phyloP scores from a whole-genome alignment of 306 rosid genomes.

The Dryas drummondii region DNA sequence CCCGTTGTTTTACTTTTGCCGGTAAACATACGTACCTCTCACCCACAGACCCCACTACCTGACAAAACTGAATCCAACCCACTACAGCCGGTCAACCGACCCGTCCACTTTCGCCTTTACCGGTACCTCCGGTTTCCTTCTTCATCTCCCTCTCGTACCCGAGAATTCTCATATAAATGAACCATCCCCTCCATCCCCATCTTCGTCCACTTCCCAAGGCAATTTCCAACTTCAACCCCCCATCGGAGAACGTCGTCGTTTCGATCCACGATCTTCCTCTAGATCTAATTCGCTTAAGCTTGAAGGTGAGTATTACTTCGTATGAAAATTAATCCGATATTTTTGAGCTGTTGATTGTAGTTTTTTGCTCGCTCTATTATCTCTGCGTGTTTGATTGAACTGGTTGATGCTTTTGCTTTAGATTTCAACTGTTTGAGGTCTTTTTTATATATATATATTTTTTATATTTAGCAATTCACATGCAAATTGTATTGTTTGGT shows the following conservation, averaged over 20 bases:
- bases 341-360: constrained; percentile 14
- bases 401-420: not conserved
- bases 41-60: not conserved
- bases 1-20: not conserved
- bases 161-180: constrained; percentile 14
- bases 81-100: constrained; percentile 45
- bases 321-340: not conserved
- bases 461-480: not conserved
- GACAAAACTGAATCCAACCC: constrained; percentile 27
- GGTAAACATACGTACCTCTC: not conserved
- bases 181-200: not conserved
- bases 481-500: not conserved
- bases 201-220: not conserved
- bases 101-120: not conserved
- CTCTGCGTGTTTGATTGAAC: not conserved
- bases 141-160: constrained; percentile 14
- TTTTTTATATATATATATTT: not conserved
- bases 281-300: constrained; percentile 33
- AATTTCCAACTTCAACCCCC: constrained; percentile 13
- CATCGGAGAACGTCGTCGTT: constrained; percentile 33
- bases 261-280: constrained; percentile 9
- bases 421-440: constrained; percentile 2
- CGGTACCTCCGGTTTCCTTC: constrained; percentile 47
- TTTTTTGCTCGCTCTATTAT: not conserved
- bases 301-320: constrained; percentile 18